Base-by-base conservation (phyloP, 2,329 filamentous ascomycete genomes). In the Cordyceps javanica region DNA sequence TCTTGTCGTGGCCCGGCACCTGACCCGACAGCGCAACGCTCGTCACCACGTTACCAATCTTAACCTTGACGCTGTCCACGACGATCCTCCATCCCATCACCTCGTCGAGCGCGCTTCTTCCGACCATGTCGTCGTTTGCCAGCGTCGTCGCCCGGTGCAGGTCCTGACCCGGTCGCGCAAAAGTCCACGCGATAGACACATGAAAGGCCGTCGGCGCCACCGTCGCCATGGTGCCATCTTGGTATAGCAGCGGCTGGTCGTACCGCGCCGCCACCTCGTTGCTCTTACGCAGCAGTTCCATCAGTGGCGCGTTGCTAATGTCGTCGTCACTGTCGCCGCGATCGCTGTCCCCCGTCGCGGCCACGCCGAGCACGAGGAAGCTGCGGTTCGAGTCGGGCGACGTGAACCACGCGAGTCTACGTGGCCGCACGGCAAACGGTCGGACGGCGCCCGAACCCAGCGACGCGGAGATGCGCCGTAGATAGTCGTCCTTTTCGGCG, bases 141-240 rank as follows among this genome's bases (percentile, higher is more conserved):
- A 38, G 16, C 36, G 14, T 38, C 36, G 10, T 23, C 38, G n/a
- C 4, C 14, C 38, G 21, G n/a, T n/a, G 38, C 36, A 66, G 51
- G 34, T 79, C 75, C 3, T 73, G 59, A 6, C 70, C 75, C 0
- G 83, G 85, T 42, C 75, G 69, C 10, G 76, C 71, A 61, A 93
- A 78, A 1, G 82, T 88, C 94, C 93, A 97, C 0, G 88, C 94
- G 57, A 99, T 83, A 46, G 91, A 96, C 60, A 97, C 75, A 71
- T 99, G 94, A 67, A 97, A 97, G 23, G 81, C 83, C 62, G 49
- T 61, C 34, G 63, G 68, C 36, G 62, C 68, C 7, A 60, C 38
- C n/a, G 10, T 68, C 68, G 5, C 55, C 59, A 6, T 59, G n/a
- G n/a, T n/a, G n/a, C n/a, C 57, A 28, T 52, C 61, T 54, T 74